A percentile compares a stretch with the other conserved stretches of the same genome.
Evolutionary conservation across 1,284 basidiomycete genomes (phyloP).

Genomic region (Tilletia indica): DNA sequence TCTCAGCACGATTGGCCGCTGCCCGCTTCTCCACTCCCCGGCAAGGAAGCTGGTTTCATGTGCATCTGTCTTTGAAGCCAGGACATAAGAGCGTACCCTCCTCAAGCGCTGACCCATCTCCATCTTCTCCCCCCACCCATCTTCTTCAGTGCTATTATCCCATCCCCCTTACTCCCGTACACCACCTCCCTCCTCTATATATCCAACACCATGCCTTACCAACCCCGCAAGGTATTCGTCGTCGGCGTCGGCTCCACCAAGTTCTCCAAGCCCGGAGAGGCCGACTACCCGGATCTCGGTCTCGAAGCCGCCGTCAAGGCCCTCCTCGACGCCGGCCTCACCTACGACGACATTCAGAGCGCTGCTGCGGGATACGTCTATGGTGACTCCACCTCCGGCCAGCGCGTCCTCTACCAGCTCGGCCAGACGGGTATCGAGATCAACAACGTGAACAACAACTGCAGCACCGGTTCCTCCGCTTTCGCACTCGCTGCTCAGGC

Average conservation of each 20-base stretch:
- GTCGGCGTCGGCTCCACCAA: conserved; percentile 76
- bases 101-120: no score
- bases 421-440: conserved; percentile 82
- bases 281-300: conserved; percentile 58
- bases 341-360: conserved; percentile 72
- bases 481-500: conserved; percentile 45
- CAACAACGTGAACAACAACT: conserved; percentile 74
- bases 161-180: no score
- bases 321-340: conserved; percentile 79
- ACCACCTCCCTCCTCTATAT: no score
- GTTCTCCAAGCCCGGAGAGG: conserved; percentile 73
- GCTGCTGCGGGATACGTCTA: conserved; percentile 72
- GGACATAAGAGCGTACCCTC: no score
- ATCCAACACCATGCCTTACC: conserved; percentile 19
- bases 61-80: no score
- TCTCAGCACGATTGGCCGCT: no score
- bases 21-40: no score
- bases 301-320: conserved; percentile 81
- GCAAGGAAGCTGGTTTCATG: no score
- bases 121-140: no score
- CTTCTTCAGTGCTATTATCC: no score
- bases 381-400: conserved; percentile 66
- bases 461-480: conserved; percentile 51
- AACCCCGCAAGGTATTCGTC: conserved; percentile 49
- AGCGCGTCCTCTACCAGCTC: conserved; percentile 79